Evolutionary conservation across 2,329 filamentous ascomycete species (phyloP), one percentile per base, ranked within the genome.

Genomic region (Alternaria viburni): DNA sequence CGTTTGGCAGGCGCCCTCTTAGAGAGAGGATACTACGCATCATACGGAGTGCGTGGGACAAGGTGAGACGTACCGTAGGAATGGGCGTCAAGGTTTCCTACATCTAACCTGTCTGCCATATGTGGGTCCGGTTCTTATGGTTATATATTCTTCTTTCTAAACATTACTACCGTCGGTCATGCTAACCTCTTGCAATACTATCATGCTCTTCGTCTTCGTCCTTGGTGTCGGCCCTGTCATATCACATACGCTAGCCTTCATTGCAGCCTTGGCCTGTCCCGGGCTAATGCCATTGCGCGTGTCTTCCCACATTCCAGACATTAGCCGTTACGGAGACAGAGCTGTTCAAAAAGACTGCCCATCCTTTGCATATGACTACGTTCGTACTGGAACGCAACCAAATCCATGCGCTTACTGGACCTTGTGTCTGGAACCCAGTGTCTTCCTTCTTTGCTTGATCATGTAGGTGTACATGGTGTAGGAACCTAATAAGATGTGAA

Each of bases 11-110:
- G 72, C 86, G 88, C 72, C 90, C 91, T 74, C 83, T 97, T 13
- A 87, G 94, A 44, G 89, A 96, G 69, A 87, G 91, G 68, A 80
- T 97, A 36, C 86, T 89, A 76, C 86, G 89, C 59, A 83, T 93
- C 41, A 76, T 96, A 46, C 87, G 86, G 43, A 84, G 86, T 26
- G 89, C 89, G 10, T 97, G 93, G 93, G 87, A 88, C 58, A 97
- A 97, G 82, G 83, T 97, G 44, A 89, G 88, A 77, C 86, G 89
- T 49, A 98, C 96, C 0, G 90, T 95, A 5, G 94, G 94, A 2
- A 98, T 98, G 95, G 96, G 95, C 3, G 92, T 96, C 67, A 98
- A 97, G 83, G 94, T 98, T 74, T 97, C 92, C 78, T 98, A 98
- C 82, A 96, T 99, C 64, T 98, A 72, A 76, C 68, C 17, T 56